phyloP scores from a whole-genome alignment of 345 rosid species.

The Citrus sp. region DNA sequence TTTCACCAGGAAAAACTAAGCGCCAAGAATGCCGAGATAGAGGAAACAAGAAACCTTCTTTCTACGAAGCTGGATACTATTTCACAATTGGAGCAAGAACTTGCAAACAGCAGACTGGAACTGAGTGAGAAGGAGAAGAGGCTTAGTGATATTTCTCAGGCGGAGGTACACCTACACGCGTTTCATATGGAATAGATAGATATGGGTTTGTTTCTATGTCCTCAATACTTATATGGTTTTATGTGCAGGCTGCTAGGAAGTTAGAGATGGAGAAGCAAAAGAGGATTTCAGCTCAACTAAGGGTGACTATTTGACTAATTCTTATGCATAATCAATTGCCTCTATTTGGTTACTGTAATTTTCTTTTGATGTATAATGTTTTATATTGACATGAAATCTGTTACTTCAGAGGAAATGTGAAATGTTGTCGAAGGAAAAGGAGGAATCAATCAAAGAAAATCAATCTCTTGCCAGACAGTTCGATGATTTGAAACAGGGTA shows the following conservation, averaged over 20 bases:
- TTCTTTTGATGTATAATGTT: background rate
- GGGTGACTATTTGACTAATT: constrained; percentile 35
- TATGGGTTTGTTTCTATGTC: background rate
- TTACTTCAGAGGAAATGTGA: constrained; percentile 49
- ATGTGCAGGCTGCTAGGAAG: constrained; percentile 44
- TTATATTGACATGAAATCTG: background rate
- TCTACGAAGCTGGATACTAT: constrained; percentile 56
- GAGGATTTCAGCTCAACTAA: constrained; percentile 36
- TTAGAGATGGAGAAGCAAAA: constrained; percentile 57
- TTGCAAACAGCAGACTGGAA: constrained; percentile 56
- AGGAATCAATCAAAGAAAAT: constrained; percentile 62
- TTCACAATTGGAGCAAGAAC: constrained; percentile 62
- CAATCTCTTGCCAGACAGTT: constrained; percentile 72
- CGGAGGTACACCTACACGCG: constrained; percentile 46
- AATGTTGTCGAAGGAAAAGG: constrained; percentile 58
- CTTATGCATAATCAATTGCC: background rate
- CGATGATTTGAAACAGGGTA: constrained; percentile 89
- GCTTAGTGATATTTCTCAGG: constrained; percentile 53
- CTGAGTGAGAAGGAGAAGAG: constrained; percentile 62
- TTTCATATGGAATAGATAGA: background rate
- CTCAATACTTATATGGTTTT: background rate
- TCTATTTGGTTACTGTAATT: background rate
- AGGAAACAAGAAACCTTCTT: constrained; percentile 44
- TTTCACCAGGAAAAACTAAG: constrained; percentile 58
- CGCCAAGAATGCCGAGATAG: constrained; percentile 60